Base-by-base conservation (phyloP, 208 protist species). In the Trypanosoma lewisi region DNA sequence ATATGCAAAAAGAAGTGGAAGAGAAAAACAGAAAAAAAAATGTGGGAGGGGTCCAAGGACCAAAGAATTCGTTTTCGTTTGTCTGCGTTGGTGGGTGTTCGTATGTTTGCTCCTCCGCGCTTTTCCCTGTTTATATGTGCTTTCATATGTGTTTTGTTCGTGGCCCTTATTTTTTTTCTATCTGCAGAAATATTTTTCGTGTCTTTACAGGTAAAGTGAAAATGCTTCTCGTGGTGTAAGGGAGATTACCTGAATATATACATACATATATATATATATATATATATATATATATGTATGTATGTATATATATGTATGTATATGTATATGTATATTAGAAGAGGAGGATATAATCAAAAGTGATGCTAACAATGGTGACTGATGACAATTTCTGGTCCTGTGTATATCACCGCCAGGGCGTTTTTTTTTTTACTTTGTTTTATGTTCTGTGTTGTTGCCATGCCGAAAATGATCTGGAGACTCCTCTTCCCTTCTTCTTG, bases 241-340 rank as follows among this genome's bases (percentile, higher is more conserved):
- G n/a, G n/a, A n/a, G n/a, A n/a, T 44, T 59, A 12, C 23, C 53
- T 33, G 8, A 60, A 25, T 11, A 11, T 48, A 17, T 21, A 17
- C 41, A n/a, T 21, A 14, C 19, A 14, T 45, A 45, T n/a, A 17
- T 45, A 45, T 45, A 14, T 45, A 47, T 47, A 21, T 47, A 23
- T 21, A 21, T 47, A 47, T 47, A 47, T 23, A 47, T 23, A 47
- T 23, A 21, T 7, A 39, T 4, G 11, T 11, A 39, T 60, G 36
- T 60, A 49, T 60, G 48, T 60, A 60, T 60, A 60, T 60, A 60
- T 60, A 60, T 60, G 48, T 48, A 60, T 60, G 48, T 60, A 60
- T 60, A 60, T 60, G 41, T 60, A 49, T 60, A 45, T 60, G 41
- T 60, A 48, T 49, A n/a, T 33, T n/a, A 25, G 31, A 48, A 48